Evolutionary conservation across 805 yeast species (phyloP), one percentile per base, ranked within the genome.

Genomic region (Priceomyces castillae): DNA sequence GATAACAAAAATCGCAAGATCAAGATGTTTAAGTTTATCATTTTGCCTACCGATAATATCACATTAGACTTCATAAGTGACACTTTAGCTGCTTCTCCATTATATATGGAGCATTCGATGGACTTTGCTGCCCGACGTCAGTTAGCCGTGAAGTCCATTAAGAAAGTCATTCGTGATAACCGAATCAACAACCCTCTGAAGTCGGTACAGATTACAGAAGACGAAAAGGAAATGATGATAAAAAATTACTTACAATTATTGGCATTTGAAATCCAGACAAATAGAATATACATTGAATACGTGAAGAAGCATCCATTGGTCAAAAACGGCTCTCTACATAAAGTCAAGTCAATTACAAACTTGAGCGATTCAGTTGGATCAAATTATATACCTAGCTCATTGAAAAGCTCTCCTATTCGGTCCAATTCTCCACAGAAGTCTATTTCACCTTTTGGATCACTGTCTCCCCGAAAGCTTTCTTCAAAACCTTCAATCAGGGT

Each of bases 201-300:
- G 6, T 30, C 37, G 17, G 34, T 56, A 10, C 26, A 39, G 5
- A 47, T 59, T 6, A 40, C 56, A 1, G 53, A 59, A 25, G 76
- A 71, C 37, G 61, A 80, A 37, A 65, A 56, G 39, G 51, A 74
- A 0, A 37, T 46, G 12, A 75, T 83, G 22, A 75, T 84, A 12
- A 46, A 64, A 19, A 59, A 58, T 7, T 84, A 79, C 54, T 62
- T 83, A 23, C 65, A 62, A 16, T 71, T 64, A 37, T 52, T 84
- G 38, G 86, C 86, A 12, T 74, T 79, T 41, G 72, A 77, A 43
- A 78, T 83, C 12, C 90, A 84, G 60, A 77, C 82, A n/a, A 78
- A 77, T 9, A 62, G 90, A 39, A 76, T 84, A 9, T 82, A 75
- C 58, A 76, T 74, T 19, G 64, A 58, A 43, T 54, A 56, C 40